phyloP scores from a whole-genome alignment of 2,329 filamentous ascomycete species.

The Paraconiothyrium sp. region DNA sequence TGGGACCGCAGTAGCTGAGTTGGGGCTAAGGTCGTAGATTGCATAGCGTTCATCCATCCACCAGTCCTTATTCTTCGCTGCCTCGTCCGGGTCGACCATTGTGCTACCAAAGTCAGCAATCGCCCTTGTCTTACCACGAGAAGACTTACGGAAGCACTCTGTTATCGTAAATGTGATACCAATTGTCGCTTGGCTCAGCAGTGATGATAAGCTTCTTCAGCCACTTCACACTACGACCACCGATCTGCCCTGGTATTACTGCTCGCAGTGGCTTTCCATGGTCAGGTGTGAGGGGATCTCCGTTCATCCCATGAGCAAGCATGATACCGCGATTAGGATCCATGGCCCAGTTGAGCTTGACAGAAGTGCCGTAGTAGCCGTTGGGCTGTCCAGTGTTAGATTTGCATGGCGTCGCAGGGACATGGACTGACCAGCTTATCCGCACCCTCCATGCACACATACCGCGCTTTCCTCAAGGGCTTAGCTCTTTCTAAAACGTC shows the following conservation, averaged over 20 bases:
- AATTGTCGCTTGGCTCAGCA: conserved; percentile 82
- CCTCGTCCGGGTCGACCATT: conserved; percentile 82
- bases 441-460: conserved; percentile 90
- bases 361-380: conserved; percentile 85
- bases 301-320: conserved; percentile 92
- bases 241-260: conserved; percentile 90
- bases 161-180: conserved; percentile 97
- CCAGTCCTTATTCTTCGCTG: conserved; percentile 75
- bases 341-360: conserved; percentile 89
- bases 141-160: conserved; percentile 74
- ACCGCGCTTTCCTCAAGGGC: conserved; percentile 75
- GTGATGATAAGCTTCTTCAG: conserved; percentile 83
- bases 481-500: conserved; percentile 75
- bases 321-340: conserved; percentile 85
- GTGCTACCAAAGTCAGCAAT: conserved; percentile 58
- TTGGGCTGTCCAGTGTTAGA: conserved; percentile 67
- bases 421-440: conserved; percentile 70
- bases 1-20: conserved; percentile 83
- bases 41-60: conserved; percentile 93
- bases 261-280: conserved; percentile 85
- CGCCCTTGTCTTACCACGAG: background rate
- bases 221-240: conserved; percentile 94
- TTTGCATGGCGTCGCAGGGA: background rate
- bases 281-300: conserved; percentile 79
- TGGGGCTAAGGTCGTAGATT: conserved; percentile 90